Conservation (phyloP, 768 basidiomycete genomes). For the Mycena venus region DNA sequence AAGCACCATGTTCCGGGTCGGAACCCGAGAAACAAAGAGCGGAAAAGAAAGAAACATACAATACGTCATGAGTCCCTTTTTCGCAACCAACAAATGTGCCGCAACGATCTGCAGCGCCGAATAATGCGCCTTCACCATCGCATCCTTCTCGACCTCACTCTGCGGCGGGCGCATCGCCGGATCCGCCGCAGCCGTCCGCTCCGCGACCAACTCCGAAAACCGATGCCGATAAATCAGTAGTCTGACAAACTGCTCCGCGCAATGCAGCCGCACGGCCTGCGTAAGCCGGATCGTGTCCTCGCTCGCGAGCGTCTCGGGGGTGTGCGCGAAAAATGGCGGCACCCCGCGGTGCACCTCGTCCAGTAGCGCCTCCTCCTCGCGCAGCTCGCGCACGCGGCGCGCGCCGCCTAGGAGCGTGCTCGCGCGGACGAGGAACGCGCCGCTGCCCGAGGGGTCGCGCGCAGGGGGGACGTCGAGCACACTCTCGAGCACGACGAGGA, state of each 20-base stretch:
- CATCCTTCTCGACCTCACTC: constrained; percentile 80
- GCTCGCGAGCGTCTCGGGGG: constrained; percentile 82
- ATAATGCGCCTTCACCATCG: constrained; percentile 80
- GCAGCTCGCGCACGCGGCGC: constrained; percentile 72
- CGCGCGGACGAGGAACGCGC: constrained; percentile 85
- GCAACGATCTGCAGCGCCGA: constrained; percentile 87
- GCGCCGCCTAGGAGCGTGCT: constrained; percentile 77
- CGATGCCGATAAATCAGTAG: constrained; percentile 92
- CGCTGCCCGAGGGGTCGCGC: constrained; percentile 53
- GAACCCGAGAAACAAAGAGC: not conserved
- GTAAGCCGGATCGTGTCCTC: constrained; percentile 92
- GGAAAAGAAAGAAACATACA: constrained; percentile 67
- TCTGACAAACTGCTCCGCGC: constrained; percentile 88
- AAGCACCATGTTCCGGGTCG: too few species aligned
- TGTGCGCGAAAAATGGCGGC: constrained; percentile 85
- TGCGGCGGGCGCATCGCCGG: constrained; percentile 63
- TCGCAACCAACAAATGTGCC: constrained; percentile 86
- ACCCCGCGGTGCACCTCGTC: constrained; percentile 83
- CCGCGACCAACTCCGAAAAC: constrained; percentile 82
- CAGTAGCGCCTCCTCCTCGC: constrained; percentile 84
- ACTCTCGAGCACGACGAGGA: constrained; percentile 90
- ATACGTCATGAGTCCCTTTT: constrained; percentile 94
- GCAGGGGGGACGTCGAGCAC: constrained; percentile 87
- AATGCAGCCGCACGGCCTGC: constrained; percentile 89
- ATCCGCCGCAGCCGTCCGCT: constrained; percentile 64